Evolutionary conservation across 2,329 filamentous ascomycete species (phyloP).

Genomic region (Sporothrix variecibatus): DNA sequence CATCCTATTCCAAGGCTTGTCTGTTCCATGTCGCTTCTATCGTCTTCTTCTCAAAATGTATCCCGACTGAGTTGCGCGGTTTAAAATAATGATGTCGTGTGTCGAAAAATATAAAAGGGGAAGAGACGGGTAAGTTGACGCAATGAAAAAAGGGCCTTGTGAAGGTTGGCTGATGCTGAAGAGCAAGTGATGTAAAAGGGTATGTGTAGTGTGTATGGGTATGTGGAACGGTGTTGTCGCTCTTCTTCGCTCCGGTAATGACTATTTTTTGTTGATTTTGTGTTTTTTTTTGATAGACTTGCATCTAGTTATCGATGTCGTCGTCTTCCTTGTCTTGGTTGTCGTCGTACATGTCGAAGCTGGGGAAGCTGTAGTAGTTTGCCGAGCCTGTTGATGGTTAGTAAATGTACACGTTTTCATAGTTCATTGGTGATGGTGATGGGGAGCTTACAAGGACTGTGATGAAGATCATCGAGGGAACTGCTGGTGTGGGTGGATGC

Average conservation of each 20-base stretch:
- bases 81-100: conserved; percentile 4
- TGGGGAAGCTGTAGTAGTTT: conserved; percentile 73
- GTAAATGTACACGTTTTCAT: not conserved
- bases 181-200: not conserved
- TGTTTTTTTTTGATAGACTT: not conserved
- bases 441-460: conserved; percentile 16
- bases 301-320: conserved; percentile 27
- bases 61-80: not conserved
- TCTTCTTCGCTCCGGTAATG: not conserved
- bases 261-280: not conserved
- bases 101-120: not conserved
- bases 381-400: conserved; percentile 41
- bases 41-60: not conserved
- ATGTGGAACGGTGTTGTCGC: not conserved
- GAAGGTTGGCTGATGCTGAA: not conserved
- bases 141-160: not conserved
- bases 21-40: not conserved
- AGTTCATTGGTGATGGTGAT: not conserved
- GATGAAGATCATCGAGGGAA: conserved; percentile 36
- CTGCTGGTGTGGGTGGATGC: conserved; percentile 34
- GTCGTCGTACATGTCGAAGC: conserved; percentile 67
- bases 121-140: not conserved
- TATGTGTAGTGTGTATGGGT: not conserved
- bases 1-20: conserved; percentile 14
- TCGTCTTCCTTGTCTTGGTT: conserved; percentile 48